phyloP scores from a whole-genome alignment of 2,329 filamentous ascomycete genomes.

The Arachnomyces sp. region DNA sequence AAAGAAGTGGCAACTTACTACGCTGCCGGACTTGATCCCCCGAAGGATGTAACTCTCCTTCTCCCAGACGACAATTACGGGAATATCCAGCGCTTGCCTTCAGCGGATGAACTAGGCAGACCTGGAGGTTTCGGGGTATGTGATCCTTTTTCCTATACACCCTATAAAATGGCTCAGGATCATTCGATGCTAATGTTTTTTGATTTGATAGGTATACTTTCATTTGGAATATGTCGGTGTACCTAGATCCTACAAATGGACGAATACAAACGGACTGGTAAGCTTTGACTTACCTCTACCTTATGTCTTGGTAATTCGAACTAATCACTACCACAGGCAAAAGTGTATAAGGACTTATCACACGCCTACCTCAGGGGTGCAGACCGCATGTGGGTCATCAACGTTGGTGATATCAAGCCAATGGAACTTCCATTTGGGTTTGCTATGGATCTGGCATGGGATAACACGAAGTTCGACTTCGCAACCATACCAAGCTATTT shows the following conservation, averaged over 20 bases:
- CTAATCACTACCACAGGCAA: no score
- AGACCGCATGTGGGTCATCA: conserved; percentile 58
- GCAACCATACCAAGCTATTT: no score
- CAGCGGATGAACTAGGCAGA: conserved; percentile 52
- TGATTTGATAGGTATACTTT: conserved; percentile 30
- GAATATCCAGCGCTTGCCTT: conserved; percentile 55
- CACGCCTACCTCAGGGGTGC: conserved; percentile 46
- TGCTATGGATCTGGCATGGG: no score
- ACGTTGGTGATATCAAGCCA: conserved; percentile 60
- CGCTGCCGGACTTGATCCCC: conserved; percentile 53
- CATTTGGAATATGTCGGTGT: conserved; percentile 58
- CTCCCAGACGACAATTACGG: conserved; percentile 67
- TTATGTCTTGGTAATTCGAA: no score
- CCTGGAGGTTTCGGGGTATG: conserved; percentile 55
- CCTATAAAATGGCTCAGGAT: no score
- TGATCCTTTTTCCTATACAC: no score
- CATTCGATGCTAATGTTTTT: no score
- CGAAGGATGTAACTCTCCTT: conserved; percentile 60
- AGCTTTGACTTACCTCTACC: no score
- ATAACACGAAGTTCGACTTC: no score
- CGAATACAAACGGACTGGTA: conserved; percentile 52
- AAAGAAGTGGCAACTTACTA: conserved; percentile 67
- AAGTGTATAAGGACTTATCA: no score
- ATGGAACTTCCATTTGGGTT: conserved; percentile 23
- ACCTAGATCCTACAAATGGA: conserved; percentile 55